A percentile compares a stretch with the other conserved stretches of the same genome.
These are phyloP conservation scores for Clitopilus hobsonii DNA, from an alignment of 768 basidiomycete species.

Conservation along the genomic window DNA sequence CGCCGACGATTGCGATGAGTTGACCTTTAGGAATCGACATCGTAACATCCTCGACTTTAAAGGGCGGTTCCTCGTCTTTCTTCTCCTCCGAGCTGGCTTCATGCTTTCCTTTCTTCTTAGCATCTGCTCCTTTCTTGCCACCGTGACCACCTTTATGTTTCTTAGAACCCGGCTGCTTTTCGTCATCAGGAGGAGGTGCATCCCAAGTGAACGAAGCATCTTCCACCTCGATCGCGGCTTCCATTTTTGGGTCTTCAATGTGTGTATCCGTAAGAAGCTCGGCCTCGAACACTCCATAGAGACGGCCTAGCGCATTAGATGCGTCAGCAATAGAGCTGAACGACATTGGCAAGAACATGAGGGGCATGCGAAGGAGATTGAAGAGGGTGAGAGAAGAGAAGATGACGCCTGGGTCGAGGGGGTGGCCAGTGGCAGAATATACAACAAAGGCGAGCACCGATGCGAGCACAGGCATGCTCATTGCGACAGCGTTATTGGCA, in stretches of 20 bases:
- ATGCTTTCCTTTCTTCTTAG: conserved; percentile 17
- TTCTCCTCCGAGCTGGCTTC: conserved; percentile 21
- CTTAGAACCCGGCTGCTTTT: conserved; percentile 22
- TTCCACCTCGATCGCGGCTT: conserved; percentile 63
- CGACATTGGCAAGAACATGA: conserved; percentile 68
- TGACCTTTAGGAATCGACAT: conserved; percentile 71
- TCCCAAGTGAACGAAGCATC: conserved; percentile 87
- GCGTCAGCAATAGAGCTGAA: conserved; percentile 85
- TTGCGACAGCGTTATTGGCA: conserved; percentile 61
- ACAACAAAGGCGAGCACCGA: conserved; percentile 75
- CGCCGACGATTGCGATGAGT: conserved; percentile 81
- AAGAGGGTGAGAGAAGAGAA: conserved; percentile 87
- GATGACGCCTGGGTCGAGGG: conserved; percentile 62
- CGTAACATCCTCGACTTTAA: conserved; percentile 61
- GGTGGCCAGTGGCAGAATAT: conserved; percentile 70
- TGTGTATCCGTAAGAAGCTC: conserved; percentile 65
- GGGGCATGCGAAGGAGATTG: conserved; percentile 74
- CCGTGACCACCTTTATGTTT: conserved; percentile 19
- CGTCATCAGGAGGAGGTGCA: conserved; percentile 53
- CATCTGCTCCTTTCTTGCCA: conserved; percentile 13
- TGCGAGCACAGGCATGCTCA: conserved; percentile 73
- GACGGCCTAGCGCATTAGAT: conserved; percentile 68
- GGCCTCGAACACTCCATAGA: conserved; percentile 80
- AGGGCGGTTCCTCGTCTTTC: conserved; percentile 40
- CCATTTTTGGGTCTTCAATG: conserved; percentile 45